Evolutionary conservation across 495 filamentous ascomycete genomes (phyloP).

Genomic region (Immersiella caudata): DNA sequence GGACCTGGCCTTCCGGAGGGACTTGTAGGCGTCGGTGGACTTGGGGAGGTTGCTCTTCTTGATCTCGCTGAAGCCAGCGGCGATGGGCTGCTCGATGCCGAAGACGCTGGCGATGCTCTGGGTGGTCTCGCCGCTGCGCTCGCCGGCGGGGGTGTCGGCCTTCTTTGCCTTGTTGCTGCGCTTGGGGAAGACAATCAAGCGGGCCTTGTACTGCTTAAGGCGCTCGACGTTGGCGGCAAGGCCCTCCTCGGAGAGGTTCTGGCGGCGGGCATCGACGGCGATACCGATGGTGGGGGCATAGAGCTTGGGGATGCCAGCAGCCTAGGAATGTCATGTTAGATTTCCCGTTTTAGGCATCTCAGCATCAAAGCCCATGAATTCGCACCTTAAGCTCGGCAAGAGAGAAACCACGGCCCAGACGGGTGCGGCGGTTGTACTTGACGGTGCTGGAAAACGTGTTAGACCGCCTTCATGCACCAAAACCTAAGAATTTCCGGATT

Average conservation of each 20-base stretch:
- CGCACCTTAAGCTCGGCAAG: slow-evolving; percentile 95
- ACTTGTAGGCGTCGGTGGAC: slow-evolving; percentile 79
- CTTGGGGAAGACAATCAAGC: slow-evolving; percentile 96
- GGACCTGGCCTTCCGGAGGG: slow-evolving; percentile 81
- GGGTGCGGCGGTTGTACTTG: slow-evolving; percentile 98
- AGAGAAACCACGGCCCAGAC: slow-evolving; percentile 95
- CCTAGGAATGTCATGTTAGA: slow-evolving; percentile 54
- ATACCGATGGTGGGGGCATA: slow-evolving; percentile 95
- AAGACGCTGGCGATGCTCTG: slow-evolving; percentile 58
- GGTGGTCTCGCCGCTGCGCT: slow-evolving; percentile 71
- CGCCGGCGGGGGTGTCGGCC: slow-evolving; percentile 85
- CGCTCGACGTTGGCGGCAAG: slow-evolving; percentile 92
- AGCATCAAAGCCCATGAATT: slow-evolving; percentile 7
- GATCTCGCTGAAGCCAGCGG: slow-evolving; percentile 71
- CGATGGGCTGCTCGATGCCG: slow-evolving; percentile 67
- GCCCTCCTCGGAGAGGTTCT: slow-evolving; percentile 93
- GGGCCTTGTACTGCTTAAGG: slow-evolving; percentile 91
- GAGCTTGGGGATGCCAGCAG: slow-evolving; percentile 92
- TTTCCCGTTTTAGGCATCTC: background rate
- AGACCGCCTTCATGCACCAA: slow-evolving; percentile 16
- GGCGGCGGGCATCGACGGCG: slow-evolving; percentile 91
- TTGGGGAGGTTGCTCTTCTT: slow-evolving; percentile 77
- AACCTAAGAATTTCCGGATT: slow-evolving; percentile 5
- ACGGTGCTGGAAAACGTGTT: slow-evolving; percentile 51
- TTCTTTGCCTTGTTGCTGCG: slow-evolving; percentile 89